Evolutionary conservation across 345 rosid genomes (phyloP), one percentile per base, ranked within the genome.

Genomic region (Citrus maxima): DNA sequence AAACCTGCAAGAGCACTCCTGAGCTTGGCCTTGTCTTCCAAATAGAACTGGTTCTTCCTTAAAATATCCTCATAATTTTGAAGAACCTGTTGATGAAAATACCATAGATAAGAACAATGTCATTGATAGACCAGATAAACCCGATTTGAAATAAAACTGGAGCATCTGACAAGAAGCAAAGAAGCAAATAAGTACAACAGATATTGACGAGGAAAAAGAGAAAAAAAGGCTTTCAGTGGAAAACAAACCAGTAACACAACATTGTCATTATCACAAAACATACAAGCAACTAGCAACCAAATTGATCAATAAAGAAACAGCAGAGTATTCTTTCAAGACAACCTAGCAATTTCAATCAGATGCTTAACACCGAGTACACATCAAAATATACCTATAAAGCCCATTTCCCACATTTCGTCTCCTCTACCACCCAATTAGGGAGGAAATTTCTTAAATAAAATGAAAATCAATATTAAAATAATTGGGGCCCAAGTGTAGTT

Each of bases 61-160:
- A 96, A 82, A 68, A 93, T 86, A 84, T 88, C 89, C 70, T 87
- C 90, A 87, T 89, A 96, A 84, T 86, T 90, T 83, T 89, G 92
- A 67, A 96, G 92, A 85, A 96, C 83, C 99, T 96, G 84, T 73
- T 64, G 63, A 55, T 24, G 58, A 60, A 72, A 78, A 28, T 28
- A 62, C 51, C 64, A 61, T 68, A 51, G 9, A 78, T 66, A 55
- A 49, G 12, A 77, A 71, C 9, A n/a, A 73, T 21, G 55, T 70
- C 27, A 65, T n/a, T 24, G 58, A 64, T 67, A 37, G 66, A 59
- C 21, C 74, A 5, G 68, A 12, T 1, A 19, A 32, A 75, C 25
- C 28, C 34, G 9, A 21, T 18, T 21, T 59, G 25, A 60, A 55
- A 74, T 59, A 60, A 10, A 28, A 75, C 9, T 61, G 9, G 18